phyloP scores from a whole-genome alignment of 2,329 filamentous ascomycete genomes.

The Penicillium sp. region DNA sequence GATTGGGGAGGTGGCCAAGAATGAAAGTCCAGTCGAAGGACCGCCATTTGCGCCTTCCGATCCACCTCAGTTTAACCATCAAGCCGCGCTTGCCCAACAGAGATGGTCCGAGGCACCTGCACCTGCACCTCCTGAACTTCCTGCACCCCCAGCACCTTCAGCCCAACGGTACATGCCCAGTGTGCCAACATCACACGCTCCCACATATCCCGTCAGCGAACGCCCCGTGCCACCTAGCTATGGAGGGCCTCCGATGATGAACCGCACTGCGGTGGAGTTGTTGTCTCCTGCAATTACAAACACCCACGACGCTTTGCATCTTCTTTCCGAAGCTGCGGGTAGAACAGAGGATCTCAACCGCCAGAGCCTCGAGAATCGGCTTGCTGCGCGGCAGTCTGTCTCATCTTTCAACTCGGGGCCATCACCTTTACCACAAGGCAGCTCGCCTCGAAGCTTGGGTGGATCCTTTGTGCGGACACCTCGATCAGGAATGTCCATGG shows the following conservation, averaged over 20 bases:
- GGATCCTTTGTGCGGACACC: conserved; percentile 38
- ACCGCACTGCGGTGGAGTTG: conserved; percentile 59
- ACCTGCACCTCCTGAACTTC: conserved; percentile 16
- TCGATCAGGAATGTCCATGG: conserved; percentile 49
- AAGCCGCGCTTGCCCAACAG: conserved; percentile 24
- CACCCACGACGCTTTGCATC: conserved; percentile 86
- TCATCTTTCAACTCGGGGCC: conserved; percentile 43
- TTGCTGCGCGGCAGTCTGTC: conserved; percentile 39
- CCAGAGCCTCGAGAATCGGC: conserved; percentile 50
- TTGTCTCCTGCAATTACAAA: conserved; percentile 74
- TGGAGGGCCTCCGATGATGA: conserved; percentile 58
- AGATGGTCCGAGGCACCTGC: conserved; percentile 34
- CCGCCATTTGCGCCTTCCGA: conserved; percentile 31
- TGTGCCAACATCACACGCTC: conserved; percentile 24
- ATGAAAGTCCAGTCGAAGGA: conserved; percentile 27
- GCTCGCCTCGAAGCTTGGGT: conserved; percentile 36
- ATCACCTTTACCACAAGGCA: conserved; percentile 38
- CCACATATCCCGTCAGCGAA: conserved; percentile 29
- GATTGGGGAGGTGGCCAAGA: conserved; percentile 45
- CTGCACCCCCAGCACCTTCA: conserved; percentile 21
- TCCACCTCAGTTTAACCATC: conserved; percentile 28
- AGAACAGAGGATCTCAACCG: conserved; percentile 52
- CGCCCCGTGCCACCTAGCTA: conserved; percentile 27
- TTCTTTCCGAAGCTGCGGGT: conserved; percentile 80
- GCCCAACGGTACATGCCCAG: conserved; percentile 32